Evolutionary conservation across 805 yeast genomes (phyloP).

Genomic region (Candida sithepensis): DNA sequence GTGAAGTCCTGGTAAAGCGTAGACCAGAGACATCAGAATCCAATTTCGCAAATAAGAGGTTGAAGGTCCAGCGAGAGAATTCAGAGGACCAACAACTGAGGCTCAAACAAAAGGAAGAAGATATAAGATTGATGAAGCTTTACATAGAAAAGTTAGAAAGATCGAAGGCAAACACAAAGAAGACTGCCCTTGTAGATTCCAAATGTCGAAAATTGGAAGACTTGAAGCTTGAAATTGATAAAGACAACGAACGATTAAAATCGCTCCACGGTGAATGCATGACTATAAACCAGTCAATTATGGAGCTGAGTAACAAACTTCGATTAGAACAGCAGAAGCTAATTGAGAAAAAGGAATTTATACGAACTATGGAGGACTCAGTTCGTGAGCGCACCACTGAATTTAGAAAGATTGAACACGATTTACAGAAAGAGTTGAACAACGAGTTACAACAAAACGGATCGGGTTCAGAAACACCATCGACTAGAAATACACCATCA

Average conservation of each 20-base stretch:
- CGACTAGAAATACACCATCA: no score
- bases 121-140: not conserved
- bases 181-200: not conserved
- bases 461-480: no score
- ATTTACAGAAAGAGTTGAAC: not conserved
- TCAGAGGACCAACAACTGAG: not conserved
- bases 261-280: not conserved
- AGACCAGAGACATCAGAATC: not conserved
- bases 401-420: not conserved
- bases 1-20: not conserved
- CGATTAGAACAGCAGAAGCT: not conserved
- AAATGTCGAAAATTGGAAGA: not conserved
- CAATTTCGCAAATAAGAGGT: not conserved
- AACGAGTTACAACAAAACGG: not conserved
- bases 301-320: not conserved
- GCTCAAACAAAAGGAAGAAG: slow-evolving; percentile 1
- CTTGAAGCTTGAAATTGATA: not conserved
- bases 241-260: not conserved
- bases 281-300: not conserved
- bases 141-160: slow-evolving; percentile 1
- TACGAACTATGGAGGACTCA: not conserved
- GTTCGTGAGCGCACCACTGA: not conserved
- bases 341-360: not conserved
- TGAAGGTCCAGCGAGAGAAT: not conserved
- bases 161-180: not conserved